phyloP scores from a whole-genome alignment of 176 grass and related monocot genomes.

The bread wheat (Triticum aestivum) region DNA sequence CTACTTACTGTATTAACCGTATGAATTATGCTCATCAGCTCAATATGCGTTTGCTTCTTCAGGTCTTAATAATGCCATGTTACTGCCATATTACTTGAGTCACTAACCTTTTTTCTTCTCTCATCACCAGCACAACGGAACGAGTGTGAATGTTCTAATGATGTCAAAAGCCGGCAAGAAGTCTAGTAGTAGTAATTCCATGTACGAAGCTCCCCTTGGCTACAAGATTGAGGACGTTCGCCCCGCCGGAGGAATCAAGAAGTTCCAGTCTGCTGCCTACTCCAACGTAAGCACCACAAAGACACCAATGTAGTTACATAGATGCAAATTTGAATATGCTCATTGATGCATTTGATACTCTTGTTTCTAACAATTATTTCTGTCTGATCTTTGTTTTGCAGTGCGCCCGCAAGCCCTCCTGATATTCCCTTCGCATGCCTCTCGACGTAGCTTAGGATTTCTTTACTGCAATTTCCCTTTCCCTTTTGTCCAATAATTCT shows the following conservation, averaged over 20 bases:
- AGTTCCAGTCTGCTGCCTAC: slow-evolving; percentile 98
- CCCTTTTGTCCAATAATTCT: slow-evolving; percentile 26
- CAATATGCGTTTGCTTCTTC: not conserved
- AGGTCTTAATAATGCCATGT: not conserved
- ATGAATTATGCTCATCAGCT: not conserved
- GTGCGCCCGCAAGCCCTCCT: slow-evolving; percentile 94
- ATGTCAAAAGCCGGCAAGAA: slow-evolving; percentile 87
- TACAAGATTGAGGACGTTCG: slow-evolving; percentile 97
- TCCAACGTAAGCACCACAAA: slow-evolving; percentile 78
- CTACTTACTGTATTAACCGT: no score
- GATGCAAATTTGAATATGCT: not conserved
- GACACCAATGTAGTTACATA: not conserved
- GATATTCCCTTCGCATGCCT: slow-evolving; percentile 60
- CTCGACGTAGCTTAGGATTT: slow-evolving; percentile 52
- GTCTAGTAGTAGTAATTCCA: slow-evolving; percentile 70
- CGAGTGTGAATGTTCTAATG: slow-evolving; percentile 84
- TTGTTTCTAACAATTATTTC: slow-evolving; percentile 14
- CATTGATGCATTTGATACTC: slow-evolving; percentile 2
- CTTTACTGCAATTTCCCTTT: slow-evolving; percentile 23
- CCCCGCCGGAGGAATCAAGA: slow-evolving; percentile 90
- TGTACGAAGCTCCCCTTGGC: slow-evolving; percentile 92
- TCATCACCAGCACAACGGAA: slow-evolving; percentile 11
- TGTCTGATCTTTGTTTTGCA: slow-evolving; percentile 51
- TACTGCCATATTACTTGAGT: not conserved
- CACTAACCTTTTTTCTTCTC: slow-evolving; percentile 1